phyloP scores from a whole-genome alignment of 768 basidiomycete species.

The Scleroderma bovista region DNA sequence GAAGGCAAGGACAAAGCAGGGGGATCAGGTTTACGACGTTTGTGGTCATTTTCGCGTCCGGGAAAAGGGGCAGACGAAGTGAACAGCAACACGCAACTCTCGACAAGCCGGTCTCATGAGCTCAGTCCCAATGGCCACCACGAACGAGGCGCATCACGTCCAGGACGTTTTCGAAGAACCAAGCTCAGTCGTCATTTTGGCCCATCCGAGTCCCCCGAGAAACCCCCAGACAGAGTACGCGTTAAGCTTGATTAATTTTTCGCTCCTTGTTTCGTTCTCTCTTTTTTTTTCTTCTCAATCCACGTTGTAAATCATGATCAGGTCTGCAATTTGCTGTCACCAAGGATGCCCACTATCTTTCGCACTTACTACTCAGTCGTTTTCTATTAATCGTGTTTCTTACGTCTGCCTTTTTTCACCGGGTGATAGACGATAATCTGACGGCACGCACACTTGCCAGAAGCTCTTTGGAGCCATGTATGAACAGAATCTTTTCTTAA shows the following conservation, averaged over 20 bases:
- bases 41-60: slow-evolving; percentile 28
- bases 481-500: neutral
- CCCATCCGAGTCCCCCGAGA: slow-evolving; percentile 21
- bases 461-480: slow-evolving; percentile 12
- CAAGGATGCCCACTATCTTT: slow-evolving; percentile 9
- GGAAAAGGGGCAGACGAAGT: slow-evolving; percentile 27
- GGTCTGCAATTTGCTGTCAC: slow-evolving; percentile 17
- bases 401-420: slow-evolving; percentile 5
- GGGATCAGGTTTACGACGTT: slow-evolving; percentile 27
- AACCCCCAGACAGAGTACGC: slow-evolving; percentile 31
- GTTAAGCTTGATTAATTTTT: slow-evolving; percentile 28
- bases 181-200: slow-evolving; percentile 25
- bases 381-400: slow-evolving; percentile 4
- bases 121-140: slow-evolving; percentile 15
- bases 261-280: neutral
- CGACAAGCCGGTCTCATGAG: slow-evolving; percentile 24
- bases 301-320: slow-evolving; percentile 22
- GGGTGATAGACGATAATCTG: slow-evolving; percentile 4
- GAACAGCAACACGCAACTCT: slow-evolving; percentile 18
- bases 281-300: slow-evolving; percentile 14
- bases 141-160: slow-evolving; percentile 15
- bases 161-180: slow-evolving; percentile 25
- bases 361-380: slow-evolving; percentile 4
- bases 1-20: slow-evolving; percentile 34
- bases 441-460: neutral